These are phyloP conservation scores for Pseudozyma thailandica DNA, from an alignment of 1,284 basidiomycete genomes.

Conservation along the genomic window DNA sequence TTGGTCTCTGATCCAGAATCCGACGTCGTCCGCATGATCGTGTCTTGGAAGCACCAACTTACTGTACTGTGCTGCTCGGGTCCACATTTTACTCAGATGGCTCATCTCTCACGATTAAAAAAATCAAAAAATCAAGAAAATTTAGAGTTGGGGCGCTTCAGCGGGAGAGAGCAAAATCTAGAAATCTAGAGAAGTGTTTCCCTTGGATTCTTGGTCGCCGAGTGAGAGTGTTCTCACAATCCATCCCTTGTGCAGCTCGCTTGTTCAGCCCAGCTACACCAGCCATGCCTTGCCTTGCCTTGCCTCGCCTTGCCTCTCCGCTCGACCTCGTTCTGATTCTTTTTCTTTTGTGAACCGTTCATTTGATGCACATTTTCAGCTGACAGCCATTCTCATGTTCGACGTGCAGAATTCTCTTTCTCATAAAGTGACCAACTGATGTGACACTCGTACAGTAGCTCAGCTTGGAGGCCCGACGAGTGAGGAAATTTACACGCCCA, in stretches of 20 bases:
- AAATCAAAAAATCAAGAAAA: not conserved
- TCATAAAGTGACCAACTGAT: no score
- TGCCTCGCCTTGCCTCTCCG: not conserved
- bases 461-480: no score
- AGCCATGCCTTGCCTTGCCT: no score
- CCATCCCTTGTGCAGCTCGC: conserved; percentile 15
- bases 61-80: no score
- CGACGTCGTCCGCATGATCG: not conserved
- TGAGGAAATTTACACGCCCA: no score
- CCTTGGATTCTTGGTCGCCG: not conserved
- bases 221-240: conserved; percentile 2
- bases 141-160: conserved; percentile 4
- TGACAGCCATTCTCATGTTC: not conserved
- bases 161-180: not conserved
- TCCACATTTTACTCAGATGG: no score
- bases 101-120: not conserved
- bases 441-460: no score
- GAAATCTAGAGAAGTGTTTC: not conserved
- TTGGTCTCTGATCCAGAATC: conserved; percentile 1
- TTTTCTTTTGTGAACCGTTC: no score
- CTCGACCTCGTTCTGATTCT: not conserved
- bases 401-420: not conserved
- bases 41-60: no score
- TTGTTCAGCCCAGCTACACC: not conserved
- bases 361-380: no score